Percentiles rank a stretch among this genome's conserved stretches.
Conservation (phyloP, 805 yeast genomes). For the Debaryomyces hansenii region DNA sequence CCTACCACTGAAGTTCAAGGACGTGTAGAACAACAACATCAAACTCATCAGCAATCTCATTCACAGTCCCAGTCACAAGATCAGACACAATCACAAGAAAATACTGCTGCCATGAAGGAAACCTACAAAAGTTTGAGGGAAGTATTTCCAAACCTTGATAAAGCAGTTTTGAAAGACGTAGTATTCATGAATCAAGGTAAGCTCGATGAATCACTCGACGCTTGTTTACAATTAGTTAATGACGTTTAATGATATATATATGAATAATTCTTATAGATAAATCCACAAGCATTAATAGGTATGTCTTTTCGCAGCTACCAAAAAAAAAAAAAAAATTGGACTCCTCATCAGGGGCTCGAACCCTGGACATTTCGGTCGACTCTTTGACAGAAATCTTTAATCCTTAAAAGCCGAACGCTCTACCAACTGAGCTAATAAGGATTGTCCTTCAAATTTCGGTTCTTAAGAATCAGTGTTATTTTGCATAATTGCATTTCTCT, state of each 20-base stretch:
- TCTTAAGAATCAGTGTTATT: too few species aligned
- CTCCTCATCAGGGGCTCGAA: constrained; percentile 64
- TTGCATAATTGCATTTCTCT: too few species aligned
- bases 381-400: constrained; percentile 1
- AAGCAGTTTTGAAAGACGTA: constrained; percentile 67
- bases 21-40: not conserved
- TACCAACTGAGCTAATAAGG: constrained; percentile 61
- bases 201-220: constrained; percentile 74
- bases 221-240: constrained; percentile 37
- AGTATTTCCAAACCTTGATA: constrained; percentile 77
- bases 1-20: not conserved
- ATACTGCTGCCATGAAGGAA: constrained; percentile 11
- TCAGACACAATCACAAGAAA: constrained; percentile 5
- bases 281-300: too few species aligned
- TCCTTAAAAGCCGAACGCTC: constrained; percentile 62
- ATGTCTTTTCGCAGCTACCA: too few species aligned
- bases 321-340: constrained; percentile 20
- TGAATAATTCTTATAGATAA: too few species aligned
- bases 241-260: constrained; percentile 8
- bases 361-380: constrained; percentile 51
- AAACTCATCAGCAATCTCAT: not conserved
- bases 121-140: constrained; percentile 51
- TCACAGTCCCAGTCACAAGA: not conserved
- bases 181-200: constrained; percentile 63
- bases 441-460: constrained; percentile 2